Base-by-base conservation (phyloP, 208 protist species). In the Leptomonas pyrrhocoris region DNA sequence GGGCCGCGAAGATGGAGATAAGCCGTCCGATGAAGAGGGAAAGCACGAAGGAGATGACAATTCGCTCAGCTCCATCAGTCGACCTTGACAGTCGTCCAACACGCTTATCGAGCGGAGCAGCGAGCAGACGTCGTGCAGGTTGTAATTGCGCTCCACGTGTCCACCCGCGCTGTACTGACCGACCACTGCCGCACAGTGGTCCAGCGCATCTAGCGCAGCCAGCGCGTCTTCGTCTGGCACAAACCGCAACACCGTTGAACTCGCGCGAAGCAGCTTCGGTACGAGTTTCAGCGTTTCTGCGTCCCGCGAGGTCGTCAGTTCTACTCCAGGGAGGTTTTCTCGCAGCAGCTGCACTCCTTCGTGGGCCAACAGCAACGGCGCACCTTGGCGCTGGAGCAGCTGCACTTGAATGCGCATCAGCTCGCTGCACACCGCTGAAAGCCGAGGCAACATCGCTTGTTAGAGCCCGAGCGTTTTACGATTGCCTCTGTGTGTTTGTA, bases 401-500 rank as follows among this genome's bases (percentile, higher is more conserved):
- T 79, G 76, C 38, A 96, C 59, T 56, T 96, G 92, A 11, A 96
- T 66, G n/a, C 74, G 75, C 9, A 80, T 68, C 61, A 96, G 72
- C 65, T 96, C 88, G 18, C 89, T 67, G 50, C 85, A 95, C 18
- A 95, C 49, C 1, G 62, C 34, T 18, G 55, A 59, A 21, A 67
- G 54, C 42, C 55, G 54, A 21, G 45, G 8, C 4, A 51, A 21
- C 45, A 51, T 53, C 8, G n/a, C n/a, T n/a, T n/a, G n/a, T n/a
- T n/a, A n/a, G n/a, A n/a, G n/a, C n/a, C n/a, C n/a, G n/a, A n/a
- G 21, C 28, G 8, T 38, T 57, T 40, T 30, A 54, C n/a, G n/a
- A n/a, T n/a, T n/a, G n/a, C n/a, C n/a, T n/a, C n/a, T n/a, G 38
- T 42, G 6, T 42, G 38, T 42, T 42, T 42, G 38, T 42, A 42